Base-by-base conservation (phyloP, 768 basidiomycete species). In the Mycena belliarum region DNA sequence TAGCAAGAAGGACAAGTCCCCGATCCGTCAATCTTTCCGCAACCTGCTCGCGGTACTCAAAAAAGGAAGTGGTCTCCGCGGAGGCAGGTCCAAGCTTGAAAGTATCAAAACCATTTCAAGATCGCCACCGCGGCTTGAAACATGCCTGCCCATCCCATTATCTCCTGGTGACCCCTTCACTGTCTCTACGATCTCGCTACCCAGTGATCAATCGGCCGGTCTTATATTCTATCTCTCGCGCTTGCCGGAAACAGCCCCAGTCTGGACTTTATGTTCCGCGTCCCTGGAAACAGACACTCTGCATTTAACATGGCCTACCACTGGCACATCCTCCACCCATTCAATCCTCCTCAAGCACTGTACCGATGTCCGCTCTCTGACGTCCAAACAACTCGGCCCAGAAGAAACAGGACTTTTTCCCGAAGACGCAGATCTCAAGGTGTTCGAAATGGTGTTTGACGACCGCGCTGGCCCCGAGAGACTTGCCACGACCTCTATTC, bases 381-480 rank as follows among this genome's bases (percentile, higher is more conserved):
- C 77, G 24, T 24, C 71, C 29, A 63, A 67, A 10, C 76, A 84
- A 45, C 65, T 87, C 24, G 69, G 71, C 35, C 52, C 65, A n/a
- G 37, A 38, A 12, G 85, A 88, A 55, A 70, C 68, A 25, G 72
- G 69, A 6, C 64, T 76, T 24, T 72, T 85, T n/a, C 76, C 78
- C 14, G 71, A 67, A 46, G 65, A 73, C n/a, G 74, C 75, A 24
- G 78, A 82, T 45, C 61, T 80, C 48, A 82, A 81, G 60, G 72
- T 85, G 0, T 90, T 91, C 56, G 87, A 89, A 68, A 64, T 91
- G n/a, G 49, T 79, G 18, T 87, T 88, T 53, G 78, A 82, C 50
- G 82, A 77, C 15, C 70, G 75, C 23, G 70, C 70, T 4, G 74
- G 70, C 16, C 33, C 33, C 51, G 85, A 89, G 66, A 82, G 76